Base-by-base conservation (phyloP, 495 filamentous ascomycete genomes). In the Entonaema liquescens region DNA sequence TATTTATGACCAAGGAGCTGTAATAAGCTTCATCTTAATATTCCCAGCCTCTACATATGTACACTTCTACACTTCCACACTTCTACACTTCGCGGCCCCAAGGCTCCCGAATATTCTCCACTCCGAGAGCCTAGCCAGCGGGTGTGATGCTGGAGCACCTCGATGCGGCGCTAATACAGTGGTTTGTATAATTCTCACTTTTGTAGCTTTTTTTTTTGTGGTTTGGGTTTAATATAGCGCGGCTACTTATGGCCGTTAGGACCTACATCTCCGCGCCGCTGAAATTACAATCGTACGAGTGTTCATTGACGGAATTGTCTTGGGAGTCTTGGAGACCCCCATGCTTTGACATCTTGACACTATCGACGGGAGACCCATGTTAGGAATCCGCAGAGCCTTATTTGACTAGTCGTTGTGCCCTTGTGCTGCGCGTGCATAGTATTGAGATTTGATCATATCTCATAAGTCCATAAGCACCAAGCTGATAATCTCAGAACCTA, bases 11-110 rank as follows among this genome's bases (percentile, higher is more conserved):
- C 44, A 47, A 9, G 65, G 70, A 68, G 29, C 33, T 61, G 31
- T 65, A 73, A 73, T 73, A 68, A 73, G 70, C 65, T 57, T 68
- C 70, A 65, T 72, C 65, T 72, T 68, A 72, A 59, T 36, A 50
- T 7, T 53, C 29, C 53, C 53, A 62, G 40, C 47, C 36, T 65
- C 60, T 28, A 53, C 13, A 11, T 53, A 53, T 7, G 19, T 52
- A 52, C 40, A 17, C 12, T 5, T 47, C 2, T 47, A 47, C 19
- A n/a, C n/a, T 9, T 47, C n/a, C 42, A 47, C 35, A 36, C 35
- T 47, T 47, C 21, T 25, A 17, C 8, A 56, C 36, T 61, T 62
- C 19, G 36, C 42, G 60, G 62, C 49, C 49, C 64, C 62, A 53
- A 68, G 62, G 61, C 65, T 67, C 64, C 70, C 47, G 49, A 61